A percentile compares a stretch with the other conserved stretches of the same genome.
Evolutionary conservation across 2,329 filamentous ascomycete genomes (phyloP).

Genomic region (Curvularia hawaiiensis): DNA sequence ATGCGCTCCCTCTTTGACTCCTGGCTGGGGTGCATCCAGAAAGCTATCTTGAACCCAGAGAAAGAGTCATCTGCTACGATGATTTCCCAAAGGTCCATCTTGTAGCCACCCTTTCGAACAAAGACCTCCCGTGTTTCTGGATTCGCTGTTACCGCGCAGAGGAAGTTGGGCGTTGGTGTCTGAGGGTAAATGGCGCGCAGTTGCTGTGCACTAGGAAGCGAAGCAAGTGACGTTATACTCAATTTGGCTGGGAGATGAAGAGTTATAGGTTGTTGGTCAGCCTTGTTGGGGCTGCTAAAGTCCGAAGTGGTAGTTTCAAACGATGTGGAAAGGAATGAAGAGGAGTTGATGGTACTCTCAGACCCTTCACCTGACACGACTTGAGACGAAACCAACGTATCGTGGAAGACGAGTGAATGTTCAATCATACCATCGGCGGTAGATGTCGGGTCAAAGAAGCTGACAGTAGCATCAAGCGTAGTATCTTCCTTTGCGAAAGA

Average conservation of each 20-base stretch:
- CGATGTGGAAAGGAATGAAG: slow-evolving; percentile 45
- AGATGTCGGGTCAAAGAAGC: slow-evolving; percentile 20
- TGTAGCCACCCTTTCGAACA: slow-evolving; percentile 66
- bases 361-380: slow-evolving; percentile 26
- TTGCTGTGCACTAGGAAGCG: slow-evolving; percentile 70
- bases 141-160: slow-evolving; percentile 79
- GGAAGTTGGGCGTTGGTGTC: slow-evolving; percentile 79
- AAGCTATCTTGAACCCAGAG: slow-evolving; percentile 79
- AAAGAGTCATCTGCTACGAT: slow-evolving; percentile 81
- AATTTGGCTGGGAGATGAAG: slow-evolving; percentile 28
- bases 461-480: slow-evolving; percentile 34
- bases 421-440: slow-evolving; percentile 65
- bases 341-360: slow-evolving; percentile 40
- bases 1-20: slow-evolving; percentile 19
- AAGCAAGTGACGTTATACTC: slow-evolving; percentile 66
- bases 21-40: slow-evolving; percentile 69
- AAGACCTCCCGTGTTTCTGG: slow-evolving; percentile 69
- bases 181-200: slow-evolving; percentile 73
- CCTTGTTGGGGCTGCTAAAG: slow-evolving; percentile 30
- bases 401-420: slow-evolving; percentile 74
- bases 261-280: slow-evolving; percentile 8
- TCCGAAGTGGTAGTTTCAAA: slow-evolving; percentile 43
- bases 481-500: slow-evolving; percentile 25
- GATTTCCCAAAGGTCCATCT: slow-evolving; percentile 47
- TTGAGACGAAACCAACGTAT: slow-evolving; percentile 68